Evolutionary conservation across 2,329 filamentous ascomycete genomes (phyloP), one percentile per base, ranked within the genome.

Genomic region (Phaeophleospora eucalypticola): DNA sequence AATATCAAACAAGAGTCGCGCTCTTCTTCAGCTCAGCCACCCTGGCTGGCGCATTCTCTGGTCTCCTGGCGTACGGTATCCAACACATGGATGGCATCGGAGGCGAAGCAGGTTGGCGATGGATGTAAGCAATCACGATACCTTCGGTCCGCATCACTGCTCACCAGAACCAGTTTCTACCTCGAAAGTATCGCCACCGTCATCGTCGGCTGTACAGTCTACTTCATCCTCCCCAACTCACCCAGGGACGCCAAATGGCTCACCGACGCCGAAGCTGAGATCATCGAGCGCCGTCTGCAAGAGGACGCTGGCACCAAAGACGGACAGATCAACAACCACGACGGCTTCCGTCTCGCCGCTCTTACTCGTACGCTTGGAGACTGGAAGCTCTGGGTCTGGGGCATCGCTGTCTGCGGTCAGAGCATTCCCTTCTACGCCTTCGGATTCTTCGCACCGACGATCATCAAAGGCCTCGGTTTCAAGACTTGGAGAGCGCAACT

Each of bases 371-470:
- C 51, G 3, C 65, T 78, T 9, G 48, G 42, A 1, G 75, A 78
- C 54, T 67, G 65, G 62, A 73, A 72, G 53, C 69, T 72, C 40
- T 74, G 71, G 55, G 64, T 72, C 9, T 68, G 66, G 48, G 65
- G 58, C 10, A 34, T 64, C 34, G 53, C 58, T 54, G 60, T 62
- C 42, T 56, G 56, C 59, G 58, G 21, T 7, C 58, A 67, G 54
- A 84, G 88, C 59, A 87, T 83, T 1, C 86, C 89, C 78, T 74
- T 89, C 0, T 61, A 78, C 56, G 78, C 77, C n/a, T 80, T 81
- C 60, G 75, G 71, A 52, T 80, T 76, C 8, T 81, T 81, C 58
- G 63, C 80, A 3, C 79, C 79, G 2, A 73, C 73, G 1, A 81
- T 82, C 51, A 71, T 73, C 47, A 65, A 63, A 24, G 65, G 65